A percentile compares a stretch with the other conserved stretches of the same genome.
Evolutionary conservation across 75 land plant genomes (phyloP).

Genomic region (Azolla pinnata): DNA sequence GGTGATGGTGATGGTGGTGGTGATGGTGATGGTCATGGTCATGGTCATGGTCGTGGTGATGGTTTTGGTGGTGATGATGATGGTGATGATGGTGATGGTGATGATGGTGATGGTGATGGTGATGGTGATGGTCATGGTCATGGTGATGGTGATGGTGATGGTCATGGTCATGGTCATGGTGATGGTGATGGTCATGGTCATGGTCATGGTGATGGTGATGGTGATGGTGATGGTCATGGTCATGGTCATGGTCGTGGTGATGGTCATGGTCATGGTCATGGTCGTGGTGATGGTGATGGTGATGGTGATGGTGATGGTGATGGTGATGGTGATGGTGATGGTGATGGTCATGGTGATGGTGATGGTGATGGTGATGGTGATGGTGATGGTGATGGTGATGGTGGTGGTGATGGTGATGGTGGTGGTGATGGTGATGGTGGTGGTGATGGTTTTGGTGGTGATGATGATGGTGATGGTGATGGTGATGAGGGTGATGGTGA

Average conservation of each 20-base stretch:
- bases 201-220: constrained; percentile 2
- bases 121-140: constrained; percentile 8
- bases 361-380: constrained; percentile 5
- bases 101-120: not conserved
- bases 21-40: not conserved
- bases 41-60: not conserved
- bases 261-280: not conserved
- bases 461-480: not conserved
- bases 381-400: constrained; percentile 1
- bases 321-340: constrained; percentile 5
- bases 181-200: not conserved
- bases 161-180: not conserved
- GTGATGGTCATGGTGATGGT: constrained; percentile 1
- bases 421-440: constrained; percentile 4
- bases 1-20: constrained; percentile 5
- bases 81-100: constrained; percentile 3
- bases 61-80: not conserved
- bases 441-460: not conserved
- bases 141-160: not conserved
- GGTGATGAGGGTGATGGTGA: not conserved
- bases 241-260: not conserved
- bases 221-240: not conserved
- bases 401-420: constrained; percentile 3
- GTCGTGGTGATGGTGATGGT: constrained; percentile 1
- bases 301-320: constrained; percentile 1